Base-by-base conservation (phyloP, 371 early-diverging fungal species). In the Gilbertella persicaria region DNA sequence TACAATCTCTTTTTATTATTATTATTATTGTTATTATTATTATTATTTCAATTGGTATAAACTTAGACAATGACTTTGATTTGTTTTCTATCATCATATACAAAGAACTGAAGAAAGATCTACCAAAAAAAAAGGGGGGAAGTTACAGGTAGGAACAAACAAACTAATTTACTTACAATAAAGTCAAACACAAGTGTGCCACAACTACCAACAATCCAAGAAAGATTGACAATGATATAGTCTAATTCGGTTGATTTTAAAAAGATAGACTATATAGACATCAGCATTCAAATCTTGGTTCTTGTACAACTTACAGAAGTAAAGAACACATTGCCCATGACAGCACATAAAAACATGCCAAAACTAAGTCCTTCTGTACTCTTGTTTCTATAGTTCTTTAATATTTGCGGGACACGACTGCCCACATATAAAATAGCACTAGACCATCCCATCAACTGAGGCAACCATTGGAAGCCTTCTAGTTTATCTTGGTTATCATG, bases 331-430 rank as follows among this genome's bases (percentile, higher is more conserved):
- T 62, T 62, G 20, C 90, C 92, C 54, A 87, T 49, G 25, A 89
- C 80, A 33, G 89, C 83, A 62, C 85, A 85, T 28, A 78, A 44
- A 55, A 93, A 92, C 85, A 93, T 88, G 52, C 78, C 74, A 50
- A 88, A 64, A 10, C 88, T 82, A 30, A 93, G 66, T 0, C 92
- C 92, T 47, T 87, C 82, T 13, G 80, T 80, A 10, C 88, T 86
- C 62, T 83, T 71, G 37, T 78, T 73, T 30, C 69, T 67, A 65
- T 71, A 80, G 60, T 88, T 89, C 64, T 81, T 82, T 17, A 80
- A 64, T 41, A 92, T 84, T 58, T 92, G 93, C 5, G 93, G 92
- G 16, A 91, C 54, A 40, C 90, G 81, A 3, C 85, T 68, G 40
- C 83, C 58, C 45, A 73, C 61, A 46, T 79, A 84, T 20, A 80